A percentile compares a stretch with the other conserved stretches of the same genome.
These are phyloP conservation scores for Aaosphaeria pasadenensis DNA, from an alignment of 2,329 filamentous ascomycete species.

Conservation along the genomic window DNA sequence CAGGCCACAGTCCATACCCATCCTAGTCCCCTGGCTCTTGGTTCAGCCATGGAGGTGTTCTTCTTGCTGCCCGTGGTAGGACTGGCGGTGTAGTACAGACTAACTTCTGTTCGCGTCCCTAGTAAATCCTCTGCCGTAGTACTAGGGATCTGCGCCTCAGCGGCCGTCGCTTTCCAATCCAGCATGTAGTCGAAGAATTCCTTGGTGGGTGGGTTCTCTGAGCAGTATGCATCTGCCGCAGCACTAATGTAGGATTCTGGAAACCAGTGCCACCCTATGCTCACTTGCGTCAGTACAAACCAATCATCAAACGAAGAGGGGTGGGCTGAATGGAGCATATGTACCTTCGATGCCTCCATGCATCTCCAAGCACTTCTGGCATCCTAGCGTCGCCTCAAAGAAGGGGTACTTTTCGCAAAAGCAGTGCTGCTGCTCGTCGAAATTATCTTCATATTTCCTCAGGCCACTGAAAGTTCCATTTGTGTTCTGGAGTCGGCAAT, in stretches of 20 bases:
- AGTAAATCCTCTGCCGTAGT: constrained; percentile 1
- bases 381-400: constrained; percentile 1
- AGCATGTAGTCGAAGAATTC: neutral
- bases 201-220: neutral
- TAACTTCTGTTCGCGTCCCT: constrained; percentile 1
- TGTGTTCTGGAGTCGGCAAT: neutral
- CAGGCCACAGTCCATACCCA: no score
- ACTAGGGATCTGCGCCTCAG: neutral
- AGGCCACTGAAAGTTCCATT: neutral
- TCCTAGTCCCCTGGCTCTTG: no score
- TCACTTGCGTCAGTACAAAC: neutral
- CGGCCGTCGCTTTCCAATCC: constrained; percentile 1
- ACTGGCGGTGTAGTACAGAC: constrained; percentile 2
- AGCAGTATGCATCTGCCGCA: neutral
- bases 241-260: neutral
- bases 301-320: neutral
- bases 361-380: constrained; percentile 3
- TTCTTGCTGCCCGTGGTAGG: neutral
- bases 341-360: constrained; percentile 1
- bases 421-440: neutral
- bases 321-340: neutral
- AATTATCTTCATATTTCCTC: neutral
- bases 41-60: neutral
- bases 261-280: neutral
- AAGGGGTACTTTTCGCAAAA: constrained; percentile 1